phyloP scores from a whole-genome alignment of 176 grass and related monocot species.

The Luzula sylvatica region DNA sequence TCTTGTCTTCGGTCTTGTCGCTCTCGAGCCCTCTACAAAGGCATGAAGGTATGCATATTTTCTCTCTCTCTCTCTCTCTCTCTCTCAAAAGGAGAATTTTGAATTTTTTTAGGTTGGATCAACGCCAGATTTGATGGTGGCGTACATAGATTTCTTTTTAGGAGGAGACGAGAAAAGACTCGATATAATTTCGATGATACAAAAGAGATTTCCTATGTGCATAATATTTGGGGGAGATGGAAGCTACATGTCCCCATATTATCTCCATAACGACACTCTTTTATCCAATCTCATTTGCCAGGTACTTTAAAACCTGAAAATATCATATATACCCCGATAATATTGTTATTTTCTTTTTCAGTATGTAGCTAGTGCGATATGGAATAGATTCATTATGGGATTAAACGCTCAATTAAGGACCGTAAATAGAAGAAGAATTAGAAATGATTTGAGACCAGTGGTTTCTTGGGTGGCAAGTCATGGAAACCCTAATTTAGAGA shows the following conservation, averaged over 20 bases:
- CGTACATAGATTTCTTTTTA: constrained; percentile 98
- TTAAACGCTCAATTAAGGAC: constrained; percentile 88
- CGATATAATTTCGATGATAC: constrained; percentile 64
- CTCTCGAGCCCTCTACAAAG: constrained; percentile 98
- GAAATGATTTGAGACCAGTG: constrained; percentile 41
- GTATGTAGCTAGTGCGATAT: constrained; percentile 89
- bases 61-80: too few species aligned
- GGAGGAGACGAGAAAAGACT: constrained; percentile 94
- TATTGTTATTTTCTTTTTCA: constrained; percentile 9
- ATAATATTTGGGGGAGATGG: constrained; percentile 96
- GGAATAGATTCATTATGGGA: constrained; percentile 92
- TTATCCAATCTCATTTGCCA: constrained; percentile 93
- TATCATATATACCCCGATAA: too few species aligned
- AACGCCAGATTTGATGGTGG: constrained; percentile 91
- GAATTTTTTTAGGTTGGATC: constrained; percentile 61
- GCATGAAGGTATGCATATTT: constrained; percentile 63
- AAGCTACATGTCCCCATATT: constrained; percentile 94
- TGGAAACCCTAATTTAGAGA: constrained; percentile 72
- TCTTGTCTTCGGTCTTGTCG: constrained; percentile 95
- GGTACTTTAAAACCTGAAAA: constrained; percentile 21
- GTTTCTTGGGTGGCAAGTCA: constrained; percentile 71
- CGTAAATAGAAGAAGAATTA: constrained; percentile 47
- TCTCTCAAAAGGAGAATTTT: too few species aligned
- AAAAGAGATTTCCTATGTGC: constrained; percentile 96
- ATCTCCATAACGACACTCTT: constrained; percentile 79